These are phyloP conservation scores for Flaveria ramosissima DNA, from an alignment of 129 eudicot genomes.

Conservation along the genomic window DNA sequence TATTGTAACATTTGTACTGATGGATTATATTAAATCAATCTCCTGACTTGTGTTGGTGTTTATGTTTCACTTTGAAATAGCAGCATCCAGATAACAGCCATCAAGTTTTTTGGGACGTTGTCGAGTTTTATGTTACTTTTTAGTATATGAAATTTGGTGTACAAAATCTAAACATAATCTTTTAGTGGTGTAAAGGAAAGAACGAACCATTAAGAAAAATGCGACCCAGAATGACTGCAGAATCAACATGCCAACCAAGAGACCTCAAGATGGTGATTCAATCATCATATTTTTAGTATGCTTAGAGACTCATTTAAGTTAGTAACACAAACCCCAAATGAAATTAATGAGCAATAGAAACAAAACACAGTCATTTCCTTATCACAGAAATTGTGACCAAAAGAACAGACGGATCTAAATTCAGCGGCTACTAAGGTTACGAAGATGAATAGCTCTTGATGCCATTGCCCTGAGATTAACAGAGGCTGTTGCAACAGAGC, in stretches of 20 bases:
- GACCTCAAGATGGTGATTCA: background rate
- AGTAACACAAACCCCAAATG: conserved; percentile 1
- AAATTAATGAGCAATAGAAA: background rate
- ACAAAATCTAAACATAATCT: background rate
- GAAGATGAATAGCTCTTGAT: conserved; percentile 56
- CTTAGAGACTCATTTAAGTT: background rate
- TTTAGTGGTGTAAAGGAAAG: background rate
- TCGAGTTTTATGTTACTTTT: background rate
- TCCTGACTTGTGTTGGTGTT: conserved; percentile 12
- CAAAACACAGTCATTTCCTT: background rate
- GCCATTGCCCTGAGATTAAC: conserved; percentile 89
- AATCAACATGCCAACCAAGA: background rate
- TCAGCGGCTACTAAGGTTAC: conserved; percentile 44
- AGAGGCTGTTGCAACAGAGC: conserved; percentile 49
- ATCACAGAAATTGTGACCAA: conserved; percentile 42
- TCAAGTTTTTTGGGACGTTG: background rate
- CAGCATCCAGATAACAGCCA: background rate
- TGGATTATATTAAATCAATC: conserved; percentile 33
- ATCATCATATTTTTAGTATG: background rate
- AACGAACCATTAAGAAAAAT: background rate
- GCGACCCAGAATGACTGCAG: background rate
- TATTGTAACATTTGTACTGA: conserved; percentile 42
- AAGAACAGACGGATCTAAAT: background rate
- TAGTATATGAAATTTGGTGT: background rate
- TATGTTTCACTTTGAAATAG: conserved; percentile 2